Percentiles rank a stretch among this genome's conserved stretches.
Conservation (phyloP, 2,329 filamentous ascomycete species). For the Cladorrhinum sp. region DNA sequence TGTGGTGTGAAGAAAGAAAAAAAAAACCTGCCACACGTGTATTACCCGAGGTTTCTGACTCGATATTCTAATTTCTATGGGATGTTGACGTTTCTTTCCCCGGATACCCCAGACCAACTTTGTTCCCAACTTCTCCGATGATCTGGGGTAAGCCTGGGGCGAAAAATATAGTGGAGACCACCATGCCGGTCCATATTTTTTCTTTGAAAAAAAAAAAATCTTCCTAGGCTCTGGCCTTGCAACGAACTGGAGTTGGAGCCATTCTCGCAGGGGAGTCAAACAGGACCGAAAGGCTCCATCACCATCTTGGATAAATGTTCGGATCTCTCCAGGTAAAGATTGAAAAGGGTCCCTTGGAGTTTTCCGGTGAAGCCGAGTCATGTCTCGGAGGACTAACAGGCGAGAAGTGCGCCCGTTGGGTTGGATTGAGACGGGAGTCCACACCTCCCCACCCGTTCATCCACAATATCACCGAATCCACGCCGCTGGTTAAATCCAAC, state of each 20-base stretch:
- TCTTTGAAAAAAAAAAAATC: too few species aligned
- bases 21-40: background rate
- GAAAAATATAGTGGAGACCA: background rate
- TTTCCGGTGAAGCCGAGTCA: constrained; percentile 13
- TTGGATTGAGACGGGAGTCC: background rate
- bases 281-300: background rate
- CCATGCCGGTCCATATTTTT: background rate
- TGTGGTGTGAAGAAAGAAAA: background rate
- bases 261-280: too few species aligned
- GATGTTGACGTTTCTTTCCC: background rate
- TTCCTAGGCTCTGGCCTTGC: background rate
- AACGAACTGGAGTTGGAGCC: too few species aligned
- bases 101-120: background rate
- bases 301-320: background rate
- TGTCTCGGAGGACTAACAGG: constrained; percentile 1
- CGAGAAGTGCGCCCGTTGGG: background rate
- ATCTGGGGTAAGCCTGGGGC: background rate
- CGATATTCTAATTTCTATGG: background rate
- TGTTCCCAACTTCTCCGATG: background rate
- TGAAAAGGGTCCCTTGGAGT: background rate
- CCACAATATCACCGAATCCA: constrained; percentile 22
- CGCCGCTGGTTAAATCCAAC: constrained; percentile 6
- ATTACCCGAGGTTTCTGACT: background rate
- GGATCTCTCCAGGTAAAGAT: background rate
- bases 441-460: constrained; percentile 12